Conservation (phyloP, 1,284 basidiomycete genomes). For the Salmacisia buchloeana region DNA sequence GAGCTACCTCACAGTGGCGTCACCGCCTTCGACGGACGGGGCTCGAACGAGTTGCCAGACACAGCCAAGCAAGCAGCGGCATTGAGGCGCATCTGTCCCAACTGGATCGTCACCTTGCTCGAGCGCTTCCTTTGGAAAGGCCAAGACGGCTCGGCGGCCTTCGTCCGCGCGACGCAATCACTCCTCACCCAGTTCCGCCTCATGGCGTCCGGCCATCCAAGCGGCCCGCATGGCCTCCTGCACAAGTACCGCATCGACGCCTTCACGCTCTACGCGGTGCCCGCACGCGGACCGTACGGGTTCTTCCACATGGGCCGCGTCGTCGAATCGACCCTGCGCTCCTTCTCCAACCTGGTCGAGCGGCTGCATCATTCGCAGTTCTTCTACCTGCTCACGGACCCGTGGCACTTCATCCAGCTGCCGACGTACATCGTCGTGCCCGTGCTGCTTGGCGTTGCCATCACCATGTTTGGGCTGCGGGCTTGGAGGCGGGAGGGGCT, state of each 20-base stretch:
- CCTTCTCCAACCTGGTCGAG: slow-evolving; percentile 48
- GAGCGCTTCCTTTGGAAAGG: background rate
- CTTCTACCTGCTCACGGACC: slow-evolving; percentile 41
- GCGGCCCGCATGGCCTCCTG: slow-evolving; percentile 31
- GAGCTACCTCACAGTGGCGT: slow-evolving; percentile 54
- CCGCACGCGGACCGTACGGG: slow-evolving; percentile 85
- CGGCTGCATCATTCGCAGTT: slow-evolving; percentile 49
- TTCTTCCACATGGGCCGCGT: slow-evolving; percentile 75
- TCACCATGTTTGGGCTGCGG: slow-evolving; percentile 34
- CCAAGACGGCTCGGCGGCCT: background rate
- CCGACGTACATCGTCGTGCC: slow-evolving; percentile 35
- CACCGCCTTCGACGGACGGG: slow-evolving; percentile 51
- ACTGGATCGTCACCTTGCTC: background rate
- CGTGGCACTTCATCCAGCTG: slow-evolving; percentile 38
- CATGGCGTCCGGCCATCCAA: slow-evolving; percentile 16
- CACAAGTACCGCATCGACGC: slow-evolving; percentile 85
- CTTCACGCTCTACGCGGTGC: slow-evolving; percentile 79
- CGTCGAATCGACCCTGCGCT: slow-evolving; percentile 33
- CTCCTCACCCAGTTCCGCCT: background rate
- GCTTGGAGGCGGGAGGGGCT: slow-evolving; percentile 14
- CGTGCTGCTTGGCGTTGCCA: slow-evolving; percentile 31
- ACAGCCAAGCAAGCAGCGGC: background rate
- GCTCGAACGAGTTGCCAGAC: background rate
- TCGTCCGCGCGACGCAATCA: background rate
- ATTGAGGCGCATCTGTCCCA: background rate